A percentile compares a stretch with the other conserved stretches of the same genome.
These are phyloP conservation scores for Ramaria sp. DNA, from an alignment of 768 basidiomycete species.

Conservation along the genomic window DNA sequence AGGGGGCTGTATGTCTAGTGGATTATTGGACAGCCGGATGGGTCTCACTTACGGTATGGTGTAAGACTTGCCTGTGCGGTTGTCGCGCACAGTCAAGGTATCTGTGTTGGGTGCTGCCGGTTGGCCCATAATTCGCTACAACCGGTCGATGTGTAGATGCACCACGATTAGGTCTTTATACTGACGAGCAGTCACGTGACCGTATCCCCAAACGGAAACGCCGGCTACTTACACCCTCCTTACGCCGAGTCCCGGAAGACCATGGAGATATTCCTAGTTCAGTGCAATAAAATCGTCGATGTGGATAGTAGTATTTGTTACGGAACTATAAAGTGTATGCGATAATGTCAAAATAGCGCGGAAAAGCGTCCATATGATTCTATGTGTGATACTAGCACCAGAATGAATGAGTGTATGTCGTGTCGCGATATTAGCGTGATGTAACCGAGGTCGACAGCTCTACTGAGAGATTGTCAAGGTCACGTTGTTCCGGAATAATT, in stretches of 20 bases:
- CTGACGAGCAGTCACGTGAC: neutral
- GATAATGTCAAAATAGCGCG: neutral
- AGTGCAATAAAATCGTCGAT: no score
- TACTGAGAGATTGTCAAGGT: neutral
- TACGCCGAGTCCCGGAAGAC: no score
- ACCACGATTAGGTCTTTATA: neutral
- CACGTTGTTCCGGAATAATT: neutral
- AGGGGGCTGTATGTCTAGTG: neutral
- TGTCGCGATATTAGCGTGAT: neutral
- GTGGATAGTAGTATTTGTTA: neutral
- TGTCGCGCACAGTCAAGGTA: conserved; percentile 61
- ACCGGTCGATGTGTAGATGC: no score
- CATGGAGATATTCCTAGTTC: no score
- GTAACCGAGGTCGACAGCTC: neutral
- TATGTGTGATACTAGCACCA: neutral
- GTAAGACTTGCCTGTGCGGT: conserved; percentile 75
- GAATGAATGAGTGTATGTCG: neutral
- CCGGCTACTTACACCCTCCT: no score
- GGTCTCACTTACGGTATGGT: conserved; percentile 49
- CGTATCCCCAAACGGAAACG: neutral
- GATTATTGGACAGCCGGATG: neutral
- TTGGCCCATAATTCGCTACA: conserved; percentile 8
- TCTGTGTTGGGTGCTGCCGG: conserved; percentile 11
- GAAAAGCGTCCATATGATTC: neutral
- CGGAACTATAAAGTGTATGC: neutral